Evolutionary conservation across 2,329 filamentous ascomycete species (phyloP), one percentile per base, ranked within the genome.

Genomic region (Diaporthe aspalathi): DNA sequence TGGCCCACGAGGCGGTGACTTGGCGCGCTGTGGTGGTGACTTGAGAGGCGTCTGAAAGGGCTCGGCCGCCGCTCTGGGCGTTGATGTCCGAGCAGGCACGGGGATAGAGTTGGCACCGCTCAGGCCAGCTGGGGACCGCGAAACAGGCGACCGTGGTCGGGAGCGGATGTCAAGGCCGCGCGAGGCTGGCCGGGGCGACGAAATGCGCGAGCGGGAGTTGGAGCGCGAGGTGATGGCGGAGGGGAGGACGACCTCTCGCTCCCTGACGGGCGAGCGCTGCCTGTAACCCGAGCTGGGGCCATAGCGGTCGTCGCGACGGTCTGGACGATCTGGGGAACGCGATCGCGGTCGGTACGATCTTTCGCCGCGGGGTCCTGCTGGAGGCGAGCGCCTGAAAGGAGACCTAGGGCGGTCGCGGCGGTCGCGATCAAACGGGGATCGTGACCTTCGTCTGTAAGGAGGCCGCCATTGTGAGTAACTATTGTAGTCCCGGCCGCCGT

Each of bases 1-100:
- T 35, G 88, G 88, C 0, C 87, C 88, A 66, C 86, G 84, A 3
- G 88, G 88, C 16, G 88, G 88, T 22, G 87, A 88, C 73, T 81
- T 81, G 17, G 78, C 35, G 78, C 82, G 70, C 75, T 78, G 45
- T 72, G 78, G 45, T 72, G 78, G 67, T 52, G 67, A 68, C 53
- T 63, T 67, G 60, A 67, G 38, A 11, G 72, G 72, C 6, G 67
- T 69, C 54, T 69, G 72, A 6, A 45, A 47, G 27, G 57, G 24
- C 29, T 70, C 68, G 38, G 57, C 60, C 27, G 52, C 29, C 20
- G 54, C 43, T 49, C 67, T 73, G 6, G 72, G 70, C 20, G 72
- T 73, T 3, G 68, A 27, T 3, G 67, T 72, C 38, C 70, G 70
- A 54, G 52, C 62, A 49, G 72, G 72, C 40, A 72, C 70, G n/a